phyloP scores from a whole-genome alignment of 2,329 filamentous ascomycete genomes.

The Madurella mycetomatis region DNA sequence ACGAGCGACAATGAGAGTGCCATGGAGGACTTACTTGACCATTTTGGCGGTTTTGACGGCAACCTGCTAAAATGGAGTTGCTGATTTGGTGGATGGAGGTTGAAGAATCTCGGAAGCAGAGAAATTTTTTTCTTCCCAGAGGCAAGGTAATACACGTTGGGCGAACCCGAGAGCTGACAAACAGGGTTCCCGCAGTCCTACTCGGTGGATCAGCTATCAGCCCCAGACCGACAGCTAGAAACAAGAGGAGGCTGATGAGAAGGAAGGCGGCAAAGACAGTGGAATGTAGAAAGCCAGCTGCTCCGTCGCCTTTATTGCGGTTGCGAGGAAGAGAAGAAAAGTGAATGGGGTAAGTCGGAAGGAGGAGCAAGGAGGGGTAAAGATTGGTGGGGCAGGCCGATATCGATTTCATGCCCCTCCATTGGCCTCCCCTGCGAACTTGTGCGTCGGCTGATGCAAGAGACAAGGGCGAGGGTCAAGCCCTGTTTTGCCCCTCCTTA shows the following conservation, averaged over 20 bases:
- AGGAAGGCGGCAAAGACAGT: constrained; percentile 16
- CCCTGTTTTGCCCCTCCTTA: constrained; percentile 28
- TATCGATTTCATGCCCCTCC: constrained; percentile 21
- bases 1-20: constrained; percentile 4
- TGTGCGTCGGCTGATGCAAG: constrained; percentile 27
- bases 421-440: constrained; percentile 17
- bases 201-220: constrained; percentile 25
- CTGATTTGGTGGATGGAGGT: constrained; percentile 16
- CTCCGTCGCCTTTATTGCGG: constrained; percentile 21
- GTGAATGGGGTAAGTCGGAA: constrained; percentile 10
- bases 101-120: constrained; percentile 22
- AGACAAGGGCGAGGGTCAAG: constrained; percentile 26
- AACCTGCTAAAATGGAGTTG: constrained; percentile 30
- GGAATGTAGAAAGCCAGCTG: constrained; percentile 19
- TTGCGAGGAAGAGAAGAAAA: constrained; percentile 21
- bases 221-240: constrained; percentile 25
- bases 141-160: constrained; percentile 12
- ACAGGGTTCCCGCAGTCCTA: constrained; percentile 20
- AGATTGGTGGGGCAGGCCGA: constrained; percentile 23
- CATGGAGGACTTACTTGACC: constrained; percentile 82
- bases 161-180: constrained; percentile 15
- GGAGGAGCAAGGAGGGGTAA: constrained; percentile 26
- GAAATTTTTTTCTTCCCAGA: constrained; percentile 22
- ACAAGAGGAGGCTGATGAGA: constrained; percentile 19
- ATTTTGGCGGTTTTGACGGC: constrained; percentile 80